Conservation (phyloP, 2,329 filamentous ascomycete species). For the Epicoccum nigrum region DNA sequence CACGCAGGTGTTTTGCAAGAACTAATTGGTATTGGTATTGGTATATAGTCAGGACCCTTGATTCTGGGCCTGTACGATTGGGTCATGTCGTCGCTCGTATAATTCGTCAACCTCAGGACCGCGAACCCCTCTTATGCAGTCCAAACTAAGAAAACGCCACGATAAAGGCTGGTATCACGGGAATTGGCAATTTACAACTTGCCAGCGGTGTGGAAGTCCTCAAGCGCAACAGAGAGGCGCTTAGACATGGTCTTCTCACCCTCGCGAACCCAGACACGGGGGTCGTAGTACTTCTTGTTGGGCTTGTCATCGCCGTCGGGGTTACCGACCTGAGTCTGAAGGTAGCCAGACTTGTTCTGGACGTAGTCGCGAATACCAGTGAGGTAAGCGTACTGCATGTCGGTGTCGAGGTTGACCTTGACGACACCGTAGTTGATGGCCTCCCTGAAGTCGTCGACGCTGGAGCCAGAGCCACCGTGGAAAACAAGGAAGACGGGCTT, state of each 20-base stretch:
- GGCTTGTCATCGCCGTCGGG: slow-evolving; percentile 96
- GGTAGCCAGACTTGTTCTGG: slow-evolving; percentile 88
- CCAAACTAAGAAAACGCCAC: slow-evolving; percentile 25
- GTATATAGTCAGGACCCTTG: slow-evolving; percentile 15
- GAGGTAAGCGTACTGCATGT: slow-evolving; percentile 90
- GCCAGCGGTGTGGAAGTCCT: slow-evolving; percentile 87
- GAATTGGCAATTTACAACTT: slow-evolving; percentile 65
- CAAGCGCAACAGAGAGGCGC: slow-evolving; percentile 79
- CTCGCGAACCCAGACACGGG: slow-evolving; percentile 93
- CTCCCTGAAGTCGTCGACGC: slow-evolving; percentile 80
- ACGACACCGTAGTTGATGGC: slow-evolving; percentile 77
- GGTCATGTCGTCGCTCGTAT: slow-evolving; percentile 16
- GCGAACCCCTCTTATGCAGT: slow-evolving; percentile 16
- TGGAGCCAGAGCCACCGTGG: slow-evolving; percentile 94
- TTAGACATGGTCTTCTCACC: slow-evolving; percentile 91
- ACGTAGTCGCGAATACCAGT: slow-evolving; percentile 92
- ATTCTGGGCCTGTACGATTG: slow-evolving; percentile 17
- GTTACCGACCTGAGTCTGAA: slow-evolving; percentile 87
- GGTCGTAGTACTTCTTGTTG: slow-evolving; percentile 89
- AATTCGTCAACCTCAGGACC: slow-evolving; percentile 18
- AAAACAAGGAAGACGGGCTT: slow-evolving; percentile 99
- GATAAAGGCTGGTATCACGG: slow-evolving; percentile 5
- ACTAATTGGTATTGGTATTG: slow-evolving; percentile 20
- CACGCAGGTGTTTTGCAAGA: no score
- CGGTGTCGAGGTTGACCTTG: slow-evolving; percentile 99